Percentiles rank a stretch among this genome's conserved stretches.
Conservation (phyloP, 768 basidiomycete genomes). For the Crassisporium funariophilum region DNA sequence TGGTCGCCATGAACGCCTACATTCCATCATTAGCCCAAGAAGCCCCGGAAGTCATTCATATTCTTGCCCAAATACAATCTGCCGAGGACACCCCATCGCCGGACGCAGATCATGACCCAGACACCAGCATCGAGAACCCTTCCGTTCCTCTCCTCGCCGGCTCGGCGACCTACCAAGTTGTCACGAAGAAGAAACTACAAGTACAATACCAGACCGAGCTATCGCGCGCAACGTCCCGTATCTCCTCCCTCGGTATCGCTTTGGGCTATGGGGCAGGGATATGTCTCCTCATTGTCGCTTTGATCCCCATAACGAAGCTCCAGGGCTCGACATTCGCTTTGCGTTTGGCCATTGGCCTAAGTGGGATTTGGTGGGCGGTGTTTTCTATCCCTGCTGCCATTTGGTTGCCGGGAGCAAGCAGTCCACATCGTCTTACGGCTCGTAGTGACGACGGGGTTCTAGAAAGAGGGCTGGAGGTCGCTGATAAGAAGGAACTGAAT, state of each 20-base stretch:
- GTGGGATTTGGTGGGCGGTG: constrained; percentile 86
- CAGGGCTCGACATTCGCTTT: constrained; percentile 78
- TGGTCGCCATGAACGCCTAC: constrained; percentile 91
- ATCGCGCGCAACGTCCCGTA: constrained; percentile 75
- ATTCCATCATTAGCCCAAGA: constrained; percentile 73
- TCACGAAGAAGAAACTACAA: constrained; percentile 24
- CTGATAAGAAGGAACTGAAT: constrained; percentile 40
- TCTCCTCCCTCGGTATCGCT: constrained; percentile 86
- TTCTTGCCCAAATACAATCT: constrained; percentile 32
- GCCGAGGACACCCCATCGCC: constrained; percentile 10
- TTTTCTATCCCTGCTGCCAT: constrained; percentile 79
- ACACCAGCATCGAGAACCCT: constrained; percentile 26
- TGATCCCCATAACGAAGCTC: constrained; percentile 77
- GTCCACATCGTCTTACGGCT: constrained; percentile 3
- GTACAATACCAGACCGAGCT: constrained; percentile 57
- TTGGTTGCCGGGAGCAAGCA: constrained; percentile 59
- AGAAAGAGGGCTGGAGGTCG: constrained; percentile 25
- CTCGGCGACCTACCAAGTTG: constrained; percentile 5
- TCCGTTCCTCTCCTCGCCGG: constrained; percentile 42
- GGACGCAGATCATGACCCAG: constrained; percentile 16
- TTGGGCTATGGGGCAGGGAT: constrained; percentile 88
- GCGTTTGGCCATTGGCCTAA: constrained; percentile 80
- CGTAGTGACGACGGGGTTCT: constrained; percentile 8
- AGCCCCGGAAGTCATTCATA: constrained; percentile 55
- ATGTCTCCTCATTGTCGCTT: constrained; percentile 64